Evolutionary conservation across 2,329 filamentous ascomycete species (phyloP).

Genomic region (Hymenoscyphus fructigenus): DNA sequence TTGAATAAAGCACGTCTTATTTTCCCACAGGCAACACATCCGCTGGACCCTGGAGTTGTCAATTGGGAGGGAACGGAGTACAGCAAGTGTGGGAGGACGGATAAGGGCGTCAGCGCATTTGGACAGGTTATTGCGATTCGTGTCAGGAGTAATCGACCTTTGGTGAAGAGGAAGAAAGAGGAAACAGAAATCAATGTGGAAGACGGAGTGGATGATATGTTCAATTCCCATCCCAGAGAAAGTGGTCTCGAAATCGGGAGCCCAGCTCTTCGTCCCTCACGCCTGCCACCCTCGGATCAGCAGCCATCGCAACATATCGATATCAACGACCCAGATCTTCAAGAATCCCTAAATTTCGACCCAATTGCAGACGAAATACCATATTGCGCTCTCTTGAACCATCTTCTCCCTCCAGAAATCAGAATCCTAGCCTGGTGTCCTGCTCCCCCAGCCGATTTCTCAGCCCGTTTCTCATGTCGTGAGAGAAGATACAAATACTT

Average conservation of each 20-base stretch:
- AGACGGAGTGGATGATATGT: constrained; percentile 13
- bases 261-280: constrained; percentile 28
- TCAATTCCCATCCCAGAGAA: constrained; percentile 30
- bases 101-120: constrained; percentile 92
- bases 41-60: constrained; percentile 53
- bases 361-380: constrained; percentile 77
- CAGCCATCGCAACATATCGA: constrained; percentile 19
- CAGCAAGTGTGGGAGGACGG: constrained; percentile 91
- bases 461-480: constrained; percentile 87
- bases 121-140: constrained; percentile 87
- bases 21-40: constrained; percentile 54
- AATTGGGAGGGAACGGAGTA: constrained; percentile 87
- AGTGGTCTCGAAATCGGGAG: constrained; percentile 30
- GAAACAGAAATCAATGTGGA: constrained; percentile 19
- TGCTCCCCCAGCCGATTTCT: constrained; percentile 73
- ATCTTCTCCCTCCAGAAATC: constrained; percentile 85
- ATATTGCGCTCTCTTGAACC: constrained; percentile 82
- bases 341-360: constrained; percentile 52
- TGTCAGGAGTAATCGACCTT: constrained; percentile 75
- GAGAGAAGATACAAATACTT: constrained; percentile 95
- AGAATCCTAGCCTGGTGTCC: constrained; percentile 92
- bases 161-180: constrained; percentile 39
- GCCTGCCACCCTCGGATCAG: constrained; percentile 13
- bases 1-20: constrained; percentile 81
- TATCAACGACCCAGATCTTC: constrained; percentile 29